Conservation (phyloP, 2,329 filamentous ascomycete species). For the Scedosporium aurantiacum region DNA sequence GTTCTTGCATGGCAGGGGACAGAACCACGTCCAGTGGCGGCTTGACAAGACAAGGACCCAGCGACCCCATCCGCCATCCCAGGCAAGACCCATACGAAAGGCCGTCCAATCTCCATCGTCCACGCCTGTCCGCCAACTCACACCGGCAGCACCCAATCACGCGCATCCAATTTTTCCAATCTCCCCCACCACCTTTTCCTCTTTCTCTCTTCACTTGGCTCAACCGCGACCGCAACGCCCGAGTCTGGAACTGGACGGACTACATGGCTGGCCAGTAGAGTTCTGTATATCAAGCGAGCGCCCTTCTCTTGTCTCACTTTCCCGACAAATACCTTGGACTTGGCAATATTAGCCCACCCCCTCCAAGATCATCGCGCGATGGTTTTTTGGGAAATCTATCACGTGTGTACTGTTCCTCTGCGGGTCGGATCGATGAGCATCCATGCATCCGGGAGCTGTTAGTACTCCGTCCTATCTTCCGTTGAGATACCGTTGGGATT, state of each 20-base stretch:
- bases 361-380: neutral
- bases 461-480: too few relatives aligned
- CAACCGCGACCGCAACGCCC: neutral
- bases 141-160: conserved; percentile 3
- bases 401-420: neutral
- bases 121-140: conserved; percentile 7
- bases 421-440: too few relatives aligned
- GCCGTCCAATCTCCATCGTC: conserved; percentile 6
- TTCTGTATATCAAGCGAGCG: neutral
- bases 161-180: neutral
- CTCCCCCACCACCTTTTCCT: neutral
- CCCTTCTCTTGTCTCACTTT: neutral
- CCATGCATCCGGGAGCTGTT: too few relatives aligned
- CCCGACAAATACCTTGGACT: neutral
- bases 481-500: neutral
- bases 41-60: neutral
- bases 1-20: conserved; percentile 4
- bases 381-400: neutral
- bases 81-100: neutral
- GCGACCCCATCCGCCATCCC: neutral
- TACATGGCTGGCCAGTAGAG: neutral
- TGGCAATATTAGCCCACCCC: neutral
- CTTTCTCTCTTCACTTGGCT: neutral
- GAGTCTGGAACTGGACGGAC: neutral
- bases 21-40: neutral